phyloP scores from a whole-genome alignment of 2,329 filamentous ascomycete species.

The Lecanoromycetidae sp. region DNA sequence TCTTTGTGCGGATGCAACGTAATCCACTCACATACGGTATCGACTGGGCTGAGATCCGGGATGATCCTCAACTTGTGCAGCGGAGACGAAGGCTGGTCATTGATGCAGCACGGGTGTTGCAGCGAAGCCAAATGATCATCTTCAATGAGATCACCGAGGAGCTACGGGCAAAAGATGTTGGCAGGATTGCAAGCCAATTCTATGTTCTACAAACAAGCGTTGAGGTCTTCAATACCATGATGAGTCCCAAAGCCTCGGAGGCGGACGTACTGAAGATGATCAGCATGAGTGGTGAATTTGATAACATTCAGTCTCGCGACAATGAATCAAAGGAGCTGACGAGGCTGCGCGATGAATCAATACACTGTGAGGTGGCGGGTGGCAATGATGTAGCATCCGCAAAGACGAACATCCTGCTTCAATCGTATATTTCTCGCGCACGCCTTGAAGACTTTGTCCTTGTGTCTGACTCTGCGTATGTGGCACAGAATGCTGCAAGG shows the following conservation, averaged over 20 bases:
- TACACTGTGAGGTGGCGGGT: conserved; percentile 67
- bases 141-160: conserved; percentile 94
- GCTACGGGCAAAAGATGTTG: conserved; percentile 84
- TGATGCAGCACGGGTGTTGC: conserved; percentile 73
- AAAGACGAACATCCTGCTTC: conserved; percentile 91
- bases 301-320: conserved; percentile 89
- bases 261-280: conserved; percentile 94
- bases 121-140: conserved; percentile 96
- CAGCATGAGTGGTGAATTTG: conserved; percentile 93
- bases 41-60: conserved; percentile 77
- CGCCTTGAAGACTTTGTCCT: conserved; percentile 89
- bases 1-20: conserved; percentile 91
- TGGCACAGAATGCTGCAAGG: conserved; percentile 87
- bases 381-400: conserved; percentile 59
- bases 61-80: conserved; percentile 80
- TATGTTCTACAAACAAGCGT: conserved; percentile 91
- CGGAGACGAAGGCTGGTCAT: conserved; percentile 75
- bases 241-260: conserved; percentile 74
- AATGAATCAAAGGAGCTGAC: conserved; percentile 80
- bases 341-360: conserved; percentile 55
- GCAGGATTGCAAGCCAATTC: conserved; percentile 91
- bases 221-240: conserved; percentile 92
- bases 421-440: conserved; percentile 82
- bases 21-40: conserved; percentile 91
- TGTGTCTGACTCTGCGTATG: conserved; percentile 82